These are phyloP conservation scores for Russula dissimulans DNA, from an alignment of 768 basidiomycete species.

Conservation along the genomic window DNA sequence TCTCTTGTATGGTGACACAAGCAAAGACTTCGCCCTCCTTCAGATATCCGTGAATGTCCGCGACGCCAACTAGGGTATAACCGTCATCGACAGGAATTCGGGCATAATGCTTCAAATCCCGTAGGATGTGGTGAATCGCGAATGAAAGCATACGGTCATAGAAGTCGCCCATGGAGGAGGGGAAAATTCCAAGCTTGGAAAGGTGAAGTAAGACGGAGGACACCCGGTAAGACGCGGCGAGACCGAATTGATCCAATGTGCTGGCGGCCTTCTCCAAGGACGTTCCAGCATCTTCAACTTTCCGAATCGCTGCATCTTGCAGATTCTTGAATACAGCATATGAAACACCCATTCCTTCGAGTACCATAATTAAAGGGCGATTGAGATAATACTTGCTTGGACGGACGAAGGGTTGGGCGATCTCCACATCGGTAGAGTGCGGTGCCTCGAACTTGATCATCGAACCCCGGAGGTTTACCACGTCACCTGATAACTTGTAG, in stretches of 20 bases:
- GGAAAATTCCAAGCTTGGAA: conserved; percentile 37
- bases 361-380: conserved; percentile 58
- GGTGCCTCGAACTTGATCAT: conserved; percentile 62
- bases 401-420: conserved; percentile 54
- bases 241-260: conserved; percentile 47
- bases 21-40: conserved; percentile 51
- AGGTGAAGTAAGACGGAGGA: conserved; percentile 43
- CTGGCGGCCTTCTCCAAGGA: conserved; percentile 38
- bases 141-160: conserved; percentile 44
- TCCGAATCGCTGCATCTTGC: conserved; percentile 43
- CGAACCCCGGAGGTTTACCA: conserved; percentile 44
- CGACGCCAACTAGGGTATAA: conserved; percentile 65
- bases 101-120: conserved; percentile 52
- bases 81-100: conserved; percentile 57
- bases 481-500: conserved; percentile 38
- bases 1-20: conserved; percentile 39
- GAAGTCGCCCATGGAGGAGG: conserved; percentile 35
- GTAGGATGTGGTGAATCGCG: conserved; percentile 52
- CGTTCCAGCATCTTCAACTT: conserved; percentile 35
- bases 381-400: conserved; percentile 51
- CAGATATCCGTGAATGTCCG: conserved; percentile 51
- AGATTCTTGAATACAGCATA: conserved; percentile 43
- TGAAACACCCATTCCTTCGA: conserved; percentile 48
- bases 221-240: conserved; percentile 48
- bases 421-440: conserved; percentile 42